phyloP scores from a whole-genome alignment of 352 stramenopile species.

The Blastocystis sp. region DNA sequence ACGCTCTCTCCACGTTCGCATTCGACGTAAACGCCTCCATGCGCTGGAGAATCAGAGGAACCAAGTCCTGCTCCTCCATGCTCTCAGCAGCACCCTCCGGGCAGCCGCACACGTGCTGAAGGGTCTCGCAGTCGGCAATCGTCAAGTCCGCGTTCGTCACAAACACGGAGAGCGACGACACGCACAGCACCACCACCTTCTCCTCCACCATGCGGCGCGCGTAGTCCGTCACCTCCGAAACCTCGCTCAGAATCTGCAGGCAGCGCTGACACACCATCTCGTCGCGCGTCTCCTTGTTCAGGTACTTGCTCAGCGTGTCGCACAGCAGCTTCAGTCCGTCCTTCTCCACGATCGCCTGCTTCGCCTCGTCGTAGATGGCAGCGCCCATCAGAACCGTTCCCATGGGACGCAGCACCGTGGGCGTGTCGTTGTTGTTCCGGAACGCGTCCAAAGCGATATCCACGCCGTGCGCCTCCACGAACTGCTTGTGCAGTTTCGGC shows the following conservation, averaged over 20 bases:
- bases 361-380: conserved; percentile 44
- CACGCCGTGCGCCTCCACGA: conserved; percentile 21
- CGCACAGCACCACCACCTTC: conserved; percentile 32
- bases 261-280: conserved; percentile 52
- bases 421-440: conserved; percentile 28
- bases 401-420: conserved; percentile 38
- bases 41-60: conserved; percentile 21
- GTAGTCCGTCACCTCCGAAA: background rate
- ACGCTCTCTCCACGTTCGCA: background rate
- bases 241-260: conserved; percentile 7
- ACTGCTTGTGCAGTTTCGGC: conserved; percentile 44
- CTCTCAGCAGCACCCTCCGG: background rate
- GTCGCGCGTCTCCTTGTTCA: background rate
- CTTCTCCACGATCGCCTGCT: conserved; percentile 45
- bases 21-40: conserved; percentile 2
- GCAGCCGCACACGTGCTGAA: background rate
- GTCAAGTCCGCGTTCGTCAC: conserved; percentile 4
- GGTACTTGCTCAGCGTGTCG: conserved; percentile 41
- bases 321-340: conserved; percentile 21
- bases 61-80: background rate
- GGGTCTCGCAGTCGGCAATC: background rate
- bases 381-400: conserved; percentile 45
- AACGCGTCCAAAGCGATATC: conserved; percentile 31
- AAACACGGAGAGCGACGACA: conserved; percentile 32
- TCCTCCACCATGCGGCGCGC: background rate